Evolutionary conservation across 352 stramenopile species (phyloP), one percentile per base, ranked within the genome.

Genomic region (Elongisporangium prolatum): DNA sequence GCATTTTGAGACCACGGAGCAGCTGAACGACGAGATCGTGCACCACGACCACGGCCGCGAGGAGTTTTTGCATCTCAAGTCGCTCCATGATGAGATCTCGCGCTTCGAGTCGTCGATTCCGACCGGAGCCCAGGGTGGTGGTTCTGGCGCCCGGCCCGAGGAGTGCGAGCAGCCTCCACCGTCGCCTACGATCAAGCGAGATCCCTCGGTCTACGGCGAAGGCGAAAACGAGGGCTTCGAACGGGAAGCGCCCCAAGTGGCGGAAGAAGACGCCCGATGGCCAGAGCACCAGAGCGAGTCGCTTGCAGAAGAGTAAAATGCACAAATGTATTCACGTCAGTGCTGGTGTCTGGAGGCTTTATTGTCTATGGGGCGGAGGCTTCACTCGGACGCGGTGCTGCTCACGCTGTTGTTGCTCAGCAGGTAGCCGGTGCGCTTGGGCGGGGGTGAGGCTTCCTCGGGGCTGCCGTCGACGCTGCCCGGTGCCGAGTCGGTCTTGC

Each of bases 31-130:
- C 63, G 82, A 93, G 58, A 73, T 93, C 28, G 83, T 95, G 34
- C 80, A 93, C 59, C 74, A 91, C 24, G 83, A 95, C 53, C 72
- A 80, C 18, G 82, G 86, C 2, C 77, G 77, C 25, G 84, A 95
- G 52, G 84, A 95, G 54, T 93, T 95, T 57, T 61, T 95, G 22
- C 84, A 93, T 37, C 66, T 92, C 51, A 95, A 95, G 56, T 92
- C 81, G 25, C 68, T 81, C 24, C 75, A 91, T 55, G 86, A 93
- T 56, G 85, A 95, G 68, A 75, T 93, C 50, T 95, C 85, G 21
- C 82, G 84, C 28, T 95, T 95, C 47, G 81, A 93, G 55, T 86
- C 83, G 17, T 88, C 75, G 0, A 84, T 88, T 11, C 85, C 83
- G 9, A 68, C 64, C 5, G 44, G 54, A 10, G 44, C 24, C 38